Conservation (phyloP, 768 basidiomycete genomes). For the Phlegmacium glaucopus region DNA sequence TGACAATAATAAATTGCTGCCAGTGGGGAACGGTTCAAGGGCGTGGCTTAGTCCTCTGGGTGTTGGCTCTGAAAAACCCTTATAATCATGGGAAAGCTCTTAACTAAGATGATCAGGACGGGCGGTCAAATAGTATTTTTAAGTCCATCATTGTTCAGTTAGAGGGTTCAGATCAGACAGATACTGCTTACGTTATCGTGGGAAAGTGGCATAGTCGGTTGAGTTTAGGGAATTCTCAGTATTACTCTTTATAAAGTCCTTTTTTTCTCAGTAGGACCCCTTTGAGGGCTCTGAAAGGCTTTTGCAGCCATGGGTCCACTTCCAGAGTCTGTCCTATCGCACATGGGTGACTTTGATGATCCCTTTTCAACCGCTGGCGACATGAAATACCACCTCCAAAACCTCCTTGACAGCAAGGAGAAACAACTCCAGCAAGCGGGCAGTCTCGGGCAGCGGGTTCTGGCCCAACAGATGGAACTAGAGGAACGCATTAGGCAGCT, state of each 20-base stretch:
- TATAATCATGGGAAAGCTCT: no score
- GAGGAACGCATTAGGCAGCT: slow-evolving; percentile 84
- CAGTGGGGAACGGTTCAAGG: no score
- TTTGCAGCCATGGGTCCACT: slow-evolving; percentile 23
- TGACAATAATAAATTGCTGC: no score
- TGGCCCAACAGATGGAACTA: slow-evolving; percentile 90
- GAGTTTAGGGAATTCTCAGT: slow-evolving; percentile 18
- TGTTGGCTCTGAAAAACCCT: no score
- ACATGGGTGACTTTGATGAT: slow-evolving; percentile 39
- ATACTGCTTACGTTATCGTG: slow-evolving; percentile 15
- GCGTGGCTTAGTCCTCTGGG: no score
- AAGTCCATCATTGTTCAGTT: no score
- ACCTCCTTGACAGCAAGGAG: slow-evolving; percentile 85
- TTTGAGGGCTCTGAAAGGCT: slow-evolving; percentile 12
- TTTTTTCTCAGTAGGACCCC: slow-evolving; percentile 10
- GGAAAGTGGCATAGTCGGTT: slow-evolving; percentile 14
- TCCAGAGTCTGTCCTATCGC: slow-evolving; percentile 23
- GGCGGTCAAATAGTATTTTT: no score
- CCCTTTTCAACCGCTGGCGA: slow-evolving; percentile 51
- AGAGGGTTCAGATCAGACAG: background rate
- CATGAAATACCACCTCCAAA: slow-evolving; percentile 59
- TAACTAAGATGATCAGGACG: no score
- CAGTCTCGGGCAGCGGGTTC: slow-evolving; percentile 88
- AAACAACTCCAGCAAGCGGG: slow-evolving; percentile 90
- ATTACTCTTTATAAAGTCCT: slow-evolving; percentile 13